phyloP scores from a whole-genome alignment of 345 rosid genomes.

The Boechera stricta region DNA sequence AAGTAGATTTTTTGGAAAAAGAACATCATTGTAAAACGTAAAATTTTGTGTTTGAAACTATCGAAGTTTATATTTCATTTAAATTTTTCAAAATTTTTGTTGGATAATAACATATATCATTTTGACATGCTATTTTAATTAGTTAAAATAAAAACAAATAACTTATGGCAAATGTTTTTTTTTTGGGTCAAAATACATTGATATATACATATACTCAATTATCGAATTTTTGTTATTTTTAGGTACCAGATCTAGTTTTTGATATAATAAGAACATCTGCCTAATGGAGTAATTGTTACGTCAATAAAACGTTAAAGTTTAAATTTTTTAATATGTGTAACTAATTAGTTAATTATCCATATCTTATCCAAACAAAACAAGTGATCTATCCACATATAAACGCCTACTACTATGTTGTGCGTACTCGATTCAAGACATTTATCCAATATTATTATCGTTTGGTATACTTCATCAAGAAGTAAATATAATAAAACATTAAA shows the following conservation, averaged over 20 bases:
- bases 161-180: no score
- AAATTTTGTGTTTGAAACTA: neutral
- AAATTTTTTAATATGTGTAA: neutral
- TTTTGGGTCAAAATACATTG: no score
- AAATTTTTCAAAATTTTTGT: no score
- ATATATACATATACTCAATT: no score
- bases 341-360: neutral
- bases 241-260: neutral
- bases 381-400: conserved; percentile 33
- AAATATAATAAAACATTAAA: neutral
- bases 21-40: neutral
- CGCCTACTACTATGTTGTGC: conserved; percentile 26
- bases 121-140: neutral
- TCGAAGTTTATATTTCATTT: neutral
- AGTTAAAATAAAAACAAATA: neutral
- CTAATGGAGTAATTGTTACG: conserved; percentile 16
- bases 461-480: neutral
- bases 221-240: neutral
- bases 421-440: conserved; percentile 38
- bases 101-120: neutral
- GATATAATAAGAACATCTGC: neutral
- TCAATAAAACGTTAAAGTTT: conserved; percentile 12
- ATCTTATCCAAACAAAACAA: conserved; percentile 35
- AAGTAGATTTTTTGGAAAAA: neutral
- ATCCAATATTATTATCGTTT: conserved; percentile 18